Base-by-base conservation (phyloP, 306 rosid species). In the Prunus armeniaca region DNA sequence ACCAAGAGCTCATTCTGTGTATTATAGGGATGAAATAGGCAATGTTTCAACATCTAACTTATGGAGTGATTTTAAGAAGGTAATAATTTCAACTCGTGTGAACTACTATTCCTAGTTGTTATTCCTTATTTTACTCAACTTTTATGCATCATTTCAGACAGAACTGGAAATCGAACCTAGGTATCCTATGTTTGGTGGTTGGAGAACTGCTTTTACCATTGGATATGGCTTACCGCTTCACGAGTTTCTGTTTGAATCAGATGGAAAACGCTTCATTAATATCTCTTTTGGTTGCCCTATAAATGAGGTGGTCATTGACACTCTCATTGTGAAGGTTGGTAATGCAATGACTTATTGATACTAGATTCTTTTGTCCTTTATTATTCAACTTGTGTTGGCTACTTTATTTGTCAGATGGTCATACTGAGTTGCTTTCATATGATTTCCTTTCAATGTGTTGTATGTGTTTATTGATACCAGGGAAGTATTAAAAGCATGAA, bases 141-240 rank as follows among this genome's bases (percentile, higher is more conserved):
- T 34, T 54, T 80, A 64, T 81, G 65, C 71, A 52, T 73, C 55
- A 77, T 81, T 75, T 56, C 90, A 96, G 97, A 91, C 87, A 10
- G 89, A 89, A 78, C 87, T 96, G 78, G 93, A 88, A 84, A 92
- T 96, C 47, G 97, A 96, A 82, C 99, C 98, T 78, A 83, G 99
- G 79, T 96, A 88, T 86, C 98, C 99, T 62, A 70, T 96, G 85
- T 88, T 96, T 84, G 99, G 99, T 83, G 99, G 99, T 77, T 96
- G 99, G 99, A 91, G 81, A 84, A 87, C 90, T 76, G 82, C 96
- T 61, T 96, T 92, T 82, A 92, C 99, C 70, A 89, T 96, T 78
- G 99, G 99, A 74, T 96, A 92, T 74, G 83, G 97, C 72, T 78
- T 96, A 87, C 99, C 99, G 45, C 98, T 92, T 84, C 86, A 65